phyloP scores from a whole-genome alignment of 2,329 filamentous ascomycete genomes.

The Trichophyton simii region DNA sequence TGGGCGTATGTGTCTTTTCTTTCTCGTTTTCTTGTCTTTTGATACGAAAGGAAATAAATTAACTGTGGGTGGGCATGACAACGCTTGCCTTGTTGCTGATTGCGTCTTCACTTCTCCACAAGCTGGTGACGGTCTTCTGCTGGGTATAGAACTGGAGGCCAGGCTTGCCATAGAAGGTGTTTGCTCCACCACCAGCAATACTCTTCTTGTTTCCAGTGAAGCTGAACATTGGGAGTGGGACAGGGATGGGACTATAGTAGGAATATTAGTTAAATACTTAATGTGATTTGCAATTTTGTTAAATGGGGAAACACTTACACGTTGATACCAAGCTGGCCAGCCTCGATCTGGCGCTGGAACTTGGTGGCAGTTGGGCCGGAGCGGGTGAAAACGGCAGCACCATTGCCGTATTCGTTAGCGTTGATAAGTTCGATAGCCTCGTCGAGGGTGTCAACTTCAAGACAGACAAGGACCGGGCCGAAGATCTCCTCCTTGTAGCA shows the following conservation, averaged over 20 bases:
- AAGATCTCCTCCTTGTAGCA: constrained; percentile 58
- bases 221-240: constrained; percentile 50
- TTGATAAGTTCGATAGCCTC: constrained; percentile 54
- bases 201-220: constrained; percentile 72
- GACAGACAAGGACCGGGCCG: constrained; percentile 52
- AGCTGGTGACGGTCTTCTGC: constrained; percentile 87
- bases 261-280: neutral
- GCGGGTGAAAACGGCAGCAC: constrained; percentile 52
- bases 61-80: constrained; percentile 63
- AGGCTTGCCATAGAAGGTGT: constrained; percentile 88
- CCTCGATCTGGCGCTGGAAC: constrained; percentile 55
- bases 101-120: constrained; percentile 80
- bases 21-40: neutral
- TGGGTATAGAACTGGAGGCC: constrained; percentile 94
- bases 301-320: constrained; percentile 26
- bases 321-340: constrained; percentile 55
- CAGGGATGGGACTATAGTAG: constrained; percentile 41
- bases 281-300: neutral
- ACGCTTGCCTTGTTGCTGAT: constrained; percentile 74
- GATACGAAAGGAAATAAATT: neutral
- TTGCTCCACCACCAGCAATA: constrained; percentile 80
- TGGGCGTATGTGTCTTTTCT: neutral
- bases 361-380: constrained; percentile 47
- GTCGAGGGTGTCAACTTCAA: constrained; percentile 48
- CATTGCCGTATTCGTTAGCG: constrained; percentile 55